phyloP scores from a whole-genome alignment of 306 rosid species.

The Rosa multiflora region DNA sequence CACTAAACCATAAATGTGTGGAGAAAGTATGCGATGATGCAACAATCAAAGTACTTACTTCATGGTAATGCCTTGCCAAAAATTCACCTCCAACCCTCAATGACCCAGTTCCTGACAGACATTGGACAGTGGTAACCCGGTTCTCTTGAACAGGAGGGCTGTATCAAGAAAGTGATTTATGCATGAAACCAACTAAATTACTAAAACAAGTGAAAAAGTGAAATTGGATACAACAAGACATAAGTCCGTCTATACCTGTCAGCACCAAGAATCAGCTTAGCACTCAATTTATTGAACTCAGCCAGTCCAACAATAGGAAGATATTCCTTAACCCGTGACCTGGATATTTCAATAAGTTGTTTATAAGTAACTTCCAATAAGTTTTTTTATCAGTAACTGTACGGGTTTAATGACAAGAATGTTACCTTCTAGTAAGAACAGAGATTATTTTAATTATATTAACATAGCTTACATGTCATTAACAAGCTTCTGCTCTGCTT shows the following conservation, averaged over 20 bases:
- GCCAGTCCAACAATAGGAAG: slow-evolving; percentile 85
- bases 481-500: slow-evolving; percentile 70
- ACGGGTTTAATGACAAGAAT: neutral
- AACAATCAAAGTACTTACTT: slow-evolving; percentile 48
- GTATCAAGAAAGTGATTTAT: slow-evolving; percentile 22
- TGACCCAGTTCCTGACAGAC: slow-evolving; percentile 98
- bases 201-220: neutral
- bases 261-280: slow-evolving; percentile 89
- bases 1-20: neutral
- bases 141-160: slow-evolving; percentile 91
- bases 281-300: slow-evolving; percentile 89
- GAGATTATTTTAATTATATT: neutral
- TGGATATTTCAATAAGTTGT: slow-evolving; percentile 24
- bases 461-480: slow-evolving; percentile 54
- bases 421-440: neutral
- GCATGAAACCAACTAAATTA: neutral
- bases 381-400: neutral
- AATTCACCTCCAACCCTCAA: slow-evolving; percentile 98
- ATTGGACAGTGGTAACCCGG: slow-evolving; percentile 80
- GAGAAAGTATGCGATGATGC: neutral
- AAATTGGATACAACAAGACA: neutral
- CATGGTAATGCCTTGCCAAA: slow-evolving; percentile 87
- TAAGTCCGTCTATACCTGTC: slow-evolving; percentile 54
- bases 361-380: too few species aligned
- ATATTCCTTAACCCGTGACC: slow-evolving; percentile 87